Conservation (phyloP, 2,329 filamentous ascomycete genomes). For the Orbilia quercus region DNA sequence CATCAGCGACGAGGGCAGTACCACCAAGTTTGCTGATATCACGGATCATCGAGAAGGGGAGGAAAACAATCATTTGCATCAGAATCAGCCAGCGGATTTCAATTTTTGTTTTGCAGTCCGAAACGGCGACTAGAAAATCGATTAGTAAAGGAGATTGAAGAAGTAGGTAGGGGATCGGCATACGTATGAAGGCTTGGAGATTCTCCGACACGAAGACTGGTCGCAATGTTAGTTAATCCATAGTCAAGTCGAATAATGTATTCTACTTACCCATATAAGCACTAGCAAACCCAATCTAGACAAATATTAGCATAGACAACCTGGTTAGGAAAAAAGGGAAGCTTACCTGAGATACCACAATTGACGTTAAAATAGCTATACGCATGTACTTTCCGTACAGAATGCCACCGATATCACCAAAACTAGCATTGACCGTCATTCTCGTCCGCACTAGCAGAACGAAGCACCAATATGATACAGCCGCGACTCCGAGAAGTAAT, state of each 20-base stretch:
- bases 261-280: conserved; percentile 58
- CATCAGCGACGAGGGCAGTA: conserved; percentile 90
- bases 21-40: conserved; percentile 98
- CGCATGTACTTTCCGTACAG: conserved; percentile 93
- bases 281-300: conserved; percentile 59
- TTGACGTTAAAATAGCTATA: conserved; percentile 84
- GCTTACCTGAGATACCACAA: conserved; percentile 96
- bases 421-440: conserved; percentile 87
- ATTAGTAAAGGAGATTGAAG: conserved; percentile 22
- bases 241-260: conserved; percentile 70
- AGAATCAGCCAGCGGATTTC: conserved; percentile 90
- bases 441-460: conserved; percentile 90
- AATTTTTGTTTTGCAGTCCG: conserved; percentile 84
- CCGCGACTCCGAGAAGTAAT: conserved; percentile 85
- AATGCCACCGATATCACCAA: conserved; percentile 90
- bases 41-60: conserved; percentile 90
- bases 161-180: neutral
- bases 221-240: conserved; percentile 63
- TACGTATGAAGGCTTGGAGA: conserved; percentile 84
- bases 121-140: conserved; percentile 74
- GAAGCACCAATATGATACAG: conserved; percentile 96
- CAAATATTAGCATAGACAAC: conserved; percentile 10
- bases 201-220: conserved; percentile 93
- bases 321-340: conserved; percentile 66
- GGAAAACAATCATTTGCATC: conserved; percentile 93